phyloP scores from a whole-genome alignment of 1,284 basidiomycete species.

The Sanghuangporus sanghuang region DNA sequence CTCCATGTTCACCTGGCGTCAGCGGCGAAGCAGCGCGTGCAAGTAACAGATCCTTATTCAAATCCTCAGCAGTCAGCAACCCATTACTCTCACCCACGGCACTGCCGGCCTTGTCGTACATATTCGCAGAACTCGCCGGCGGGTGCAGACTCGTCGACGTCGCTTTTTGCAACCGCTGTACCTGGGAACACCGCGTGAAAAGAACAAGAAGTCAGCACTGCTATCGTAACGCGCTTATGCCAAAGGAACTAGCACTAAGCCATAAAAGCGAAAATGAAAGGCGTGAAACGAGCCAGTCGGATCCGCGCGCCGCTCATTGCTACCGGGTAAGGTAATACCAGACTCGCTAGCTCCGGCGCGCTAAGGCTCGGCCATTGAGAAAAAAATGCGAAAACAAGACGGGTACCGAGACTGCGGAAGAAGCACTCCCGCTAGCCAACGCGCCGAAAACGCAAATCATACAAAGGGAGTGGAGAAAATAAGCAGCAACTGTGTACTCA shows the following conservation, averaged over 20 bases:
- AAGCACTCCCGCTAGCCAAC: not conserved
- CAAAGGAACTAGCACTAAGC: too few species aligned
- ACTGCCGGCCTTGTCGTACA: not conserved
- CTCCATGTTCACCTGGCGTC: not conserved
- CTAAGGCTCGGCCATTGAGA: not conserved
- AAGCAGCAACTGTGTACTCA: not conserved
- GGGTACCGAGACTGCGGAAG: not conserved
- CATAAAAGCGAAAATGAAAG: not conserved
- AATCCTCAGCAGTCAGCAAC: constrained; percentile 11
- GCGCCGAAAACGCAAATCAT: not conserved
- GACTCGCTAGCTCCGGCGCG: not conserved
- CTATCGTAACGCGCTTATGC: not conserved
- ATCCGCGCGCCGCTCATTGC: not conserved
- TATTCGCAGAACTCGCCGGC: not conserved
- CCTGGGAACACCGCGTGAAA: not conserved
- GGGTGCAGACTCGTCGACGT: not conserved
- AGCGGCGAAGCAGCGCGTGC: constrained; percentile 8
- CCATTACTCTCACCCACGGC: not conserved
- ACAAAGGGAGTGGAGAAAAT: not conserved
- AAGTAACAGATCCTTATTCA: constrained; percentile 2
- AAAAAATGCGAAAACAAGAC: not conserved
- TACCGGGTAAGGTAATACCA: not conserved
- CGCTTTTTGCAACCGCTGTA: not conserved
- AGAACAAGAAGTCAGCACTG: not conserved
- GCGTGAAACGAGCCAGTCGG: not conserved